Base-by-base conservation (phyloP, 768 basidiomycete genomes). In the Baorangia bicolor region DNA sequence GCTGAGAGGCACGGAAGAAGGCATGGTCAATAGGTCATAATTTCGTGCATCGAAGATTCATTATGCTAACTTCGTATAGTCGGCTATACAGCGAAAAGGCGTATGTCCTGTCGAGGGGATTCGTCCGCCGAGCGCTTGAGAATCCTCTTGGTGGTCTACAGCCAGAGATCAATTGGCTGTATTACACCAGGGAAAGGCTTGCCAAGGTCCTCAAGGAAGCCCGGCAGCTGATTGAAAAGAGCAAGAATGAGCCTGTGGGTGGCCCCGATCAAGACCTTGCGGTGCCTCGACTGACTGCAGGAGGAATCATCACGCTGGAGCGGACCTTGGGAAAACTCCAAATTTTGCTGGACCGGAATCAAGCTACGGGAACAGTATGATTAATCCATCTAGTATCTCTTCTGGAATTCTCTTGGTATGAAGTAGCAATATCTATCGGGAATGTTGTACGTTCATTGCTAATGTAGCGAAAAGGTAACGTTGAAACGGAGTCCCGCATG, bases 61-160 rank as follows among this genome's bases (percentile, higher is more conserved):
- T 31, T 33, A 5, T 53, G 37, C 47, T 50, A 30, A 58, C 49
- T 42, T 46, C 5, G 57, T 50, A n/a, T 64, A 94, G 93, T 64
- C 92, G 94, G 41, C 72, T 96, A 13, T 96, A 97, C 75, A 94
- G 81, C 69, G 94, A 97, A 73, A 94, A 94, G 69, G 93, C 92
- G 5, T 95, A 90, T 63, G 91, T 95, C 37, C 79, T 96, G 38
- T 93, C 94, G 12, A 81, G 94, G 30, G 90, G 87, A 9, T 97
- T 96, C 67, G 85, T 95, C 46, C 86, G 88, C n/a, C 86, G 90
- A 18, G 94, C 94, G 13, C 82, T 95, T 28, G 90, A 92, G 73
- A 76, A 87, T 27, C 91, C 92, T 21, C 81, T 85, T 5, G 80
- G 84, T 35, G 81, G 85, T 9, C 73, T 97, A 27, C 87, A 88